Percentiles rank a stretch among this genome's conserved stretches.
These are phyloP conservation scores for Trichoderma lentiforme DNA, from an alignment of 2,329 filamentous ascomycete species.

Conservation along the genomic window DNA sequence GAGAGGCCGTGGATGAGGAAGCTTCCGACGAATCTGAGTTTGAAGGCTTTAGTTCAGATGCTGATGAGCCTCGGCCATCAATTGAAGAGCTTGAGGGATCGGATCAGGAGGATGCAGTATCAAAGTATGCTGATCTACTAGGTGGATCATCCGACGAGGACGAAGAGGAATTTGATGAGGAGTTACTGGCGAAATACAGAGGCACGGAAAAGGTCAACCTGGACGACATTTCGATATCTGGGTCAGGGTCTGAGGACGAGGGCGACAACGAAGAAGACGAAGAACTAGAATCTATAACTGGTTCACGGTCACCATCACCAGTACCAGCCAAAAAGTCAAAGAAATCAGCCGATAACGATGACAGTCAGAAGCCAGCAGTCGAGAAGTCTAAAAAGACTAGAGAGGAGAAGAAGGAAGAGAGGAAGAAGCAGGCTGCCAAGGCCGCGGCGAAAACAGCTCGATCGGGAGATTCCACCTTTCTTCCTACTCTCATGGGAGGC, in stretches of 20 bases:
- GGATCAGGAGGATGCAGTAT: conserved; percentile 34
- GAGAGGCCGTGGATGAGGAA: conserved; percentile 27
- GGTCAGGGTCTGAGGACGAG: conserved; percentile 29
- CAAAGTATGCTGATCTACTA: conserved; percentile 46
- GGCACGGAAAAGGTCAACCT: conserved; percentile 37
- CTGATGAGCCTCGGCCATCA: conserved; percentile 26
- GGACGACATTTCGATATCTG: conserved; percentile 40
- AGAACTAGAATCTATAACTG: conserved; percentile 21
- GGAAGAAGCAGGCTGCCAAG: conserved; percentile 21
- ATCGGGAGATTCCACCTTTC: conserved; percentile 54
- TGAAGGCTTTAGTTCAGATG: conserved; percentile 35
- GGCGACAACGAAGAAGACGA: conserved; percentile 27
- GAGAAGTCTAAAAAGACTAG: conserved; percentile 17
- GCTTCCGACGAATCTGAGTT: conserved; percentile 37
- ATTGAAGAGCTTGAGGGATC: conserved; percentile 27
- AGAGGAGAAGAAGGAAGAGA: conserved; percentile 21
- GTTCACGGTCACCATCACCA: conserved; percentile 31
- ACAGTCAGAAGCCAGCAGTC: neutral
- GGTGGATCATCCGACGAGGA: conserved; percentile 45
- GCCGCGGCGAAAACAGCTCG: conserved; percentile 21
- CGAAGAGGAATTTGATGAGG: conserved; percentile 37
- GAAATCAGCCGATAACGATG: conserved; percentile 27
- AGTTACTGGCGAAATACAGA: conserved; percentile 30
- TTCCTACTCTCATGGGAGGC: conserved; percentile 74
- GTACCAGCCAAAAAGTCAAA: conserved; percentile 33